Percentiles rank a stretch among this genome's conserved stretches.
Conservation (phyloP, 768 basidiomycete genomes). For the Chalciporus piperatus region DNA sequence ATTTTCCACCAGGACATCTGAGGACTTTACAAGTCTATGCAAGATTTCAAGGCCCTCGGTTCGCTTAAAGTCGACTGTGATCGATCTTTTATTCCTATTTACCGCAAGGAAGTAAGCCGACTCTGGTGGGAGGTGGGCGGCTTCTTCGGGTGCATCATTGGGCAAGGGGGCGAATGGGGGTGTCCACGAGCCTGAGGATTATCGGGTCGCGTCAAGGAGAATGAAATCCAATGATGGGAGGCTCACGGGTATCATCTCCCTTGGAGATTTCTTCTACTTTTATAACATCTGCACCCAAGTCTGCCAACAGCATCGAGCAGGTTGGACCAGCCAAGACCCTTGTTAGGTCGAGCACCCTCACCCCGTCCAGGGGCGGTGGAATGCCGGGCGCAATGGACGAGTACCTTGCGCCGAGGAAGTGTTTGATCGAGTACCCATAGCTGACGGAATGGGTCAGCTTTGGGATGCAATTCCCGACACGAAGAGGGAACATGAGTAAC, state of each 20-base stretch:
- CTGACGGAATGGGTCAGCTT: not conserved
- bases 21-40: conserved; percentile 61
- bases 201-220: conserved; percentile 11
- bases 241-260: conserved; percentile 88
- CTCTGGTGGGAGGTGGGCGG: conserved; percentile 76
- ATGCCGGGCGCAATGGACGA: conserved; percentile 44
- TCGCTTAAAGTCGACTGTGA: conserved; percentile 86
- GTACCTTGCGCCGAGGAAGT: conserved; percentile 2
- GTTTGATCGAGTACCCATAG: not conserved
- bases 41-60: conserved; percentile 75
- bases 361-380: conserved; percentile 73
- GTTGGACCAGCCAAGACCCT: conserved; percentile 90
- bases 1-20: conserved; percentile 91
- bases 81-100: conserved; percentile 87
- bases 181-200: conserved; percentile 54
- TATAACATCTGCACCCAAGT: conserved; percentile 89
- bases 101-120: conserved; percentile 89
- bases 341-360: conserved; percentile 86
- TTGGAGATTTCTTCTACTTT: conserved; percentile 80
- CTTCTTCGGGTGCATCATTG: conserved; percentile 46
- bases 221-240: conserved; percentile 5
- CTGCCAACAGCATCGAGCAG: conserved; percentile 91
- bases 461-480: not conserved
- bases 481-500: conserved; percentile 6
- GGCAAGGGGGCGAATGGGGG: conserved; percentile 58